Evolutionary conservation across 495 filamentous ascomycete species (phyloP).

Genomic region (Xylaria bambusicola): DNA sequence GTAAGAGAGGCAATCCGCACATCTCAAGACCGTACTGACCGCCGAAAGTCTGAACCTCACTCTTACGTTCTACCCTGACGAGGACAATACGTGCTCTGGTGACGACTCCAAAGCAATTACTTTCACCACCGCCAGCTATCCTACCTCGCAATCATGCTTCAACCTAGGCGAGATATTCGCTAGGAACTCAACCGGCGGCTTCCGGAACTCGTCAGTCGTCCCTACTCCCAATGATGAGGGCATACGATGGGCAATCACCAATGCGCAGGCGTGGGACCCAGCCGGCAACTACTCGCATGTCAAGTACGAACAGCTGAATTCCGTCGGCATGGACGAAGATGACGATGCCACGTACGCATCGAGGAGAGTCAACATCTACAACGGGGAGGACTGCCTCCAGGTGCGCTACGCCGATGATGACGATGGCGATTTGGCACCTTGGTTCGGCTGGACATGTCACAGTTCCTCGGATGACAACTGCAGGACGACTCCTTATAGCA

Average conservation of each 20-base stretch:
- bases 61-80: constrained; percentile 2
- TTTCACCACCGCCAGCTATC: constrained; percentile 3
- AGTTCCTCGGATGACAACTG: constrained; percentile 1
- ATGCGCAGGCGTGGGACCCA: not conserved
- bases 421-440: not conserved
- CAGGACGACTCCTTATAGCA: constrained; percentile 3
- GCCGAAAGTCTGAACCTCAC: constrained; percentile 3
- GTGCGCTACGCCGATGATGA: not conserved
- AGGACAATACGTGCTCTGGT: not conserved
- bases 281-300: constrained; percentile 7
- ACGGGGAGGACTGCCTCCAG: constrained; percentile 7
- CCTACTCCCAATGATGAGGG: not conserved
- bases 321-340: not conserved
- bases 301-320: not conserved
- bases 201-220: not conserved
- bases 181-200: not conserved
- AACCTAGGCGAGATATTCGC: constrained; percentile 1
- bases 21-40: not conserved
- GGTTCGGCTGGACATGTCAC: constrained; percentile 8
- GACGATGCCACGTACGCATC: not conserved
- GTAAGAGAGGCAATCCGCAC: not conserved
- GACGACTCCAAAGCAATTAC: constrained; percentile 1
- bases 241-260: not conserved
- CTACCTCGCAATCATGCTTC: not conserved
- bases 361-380: constrained; percentile 7